phyloP scores from a whole-genome alignment of 2,329 filamentous ascomycete species.

The Coleophoma eucalyptorum region DNA sequence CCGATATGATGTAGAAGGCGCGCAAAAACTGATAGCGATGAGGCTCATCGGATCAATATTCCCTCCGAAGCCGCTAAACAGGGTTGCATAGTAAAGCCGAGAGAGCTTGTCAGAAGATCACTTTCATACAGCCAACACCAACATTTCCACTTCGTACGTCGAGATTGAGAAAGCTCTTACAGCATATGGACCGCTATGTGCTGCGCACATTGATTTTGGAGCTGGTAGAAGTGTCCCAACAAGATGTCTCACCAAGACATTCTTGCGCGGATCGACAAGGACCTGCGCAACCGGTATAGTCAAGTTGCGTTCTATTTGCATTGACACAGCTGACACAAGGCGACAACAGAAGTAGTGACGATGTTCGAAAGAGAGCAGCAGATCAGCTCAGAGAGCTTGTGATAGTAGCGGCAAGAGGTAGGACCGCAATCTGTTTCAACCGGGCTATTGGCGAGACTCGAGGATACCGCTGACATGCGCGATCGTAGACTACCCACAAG shows the following conservation, averaged over 20 bases:
- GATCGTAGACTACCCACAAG: slow-evolving; percentile 66
- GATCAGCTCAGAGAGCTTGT: slow-evolving; percentile 27
- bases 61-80: too few relatives aligned
- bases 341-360: slow-evolving; percentile 22
- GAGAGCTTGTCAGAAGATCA: not conserved
- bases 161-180: not conserved
- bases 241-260: slow-evolving; percentile 28
- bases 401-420: slow-evolving; percentile 28
- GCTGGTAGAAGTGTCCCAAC: slow-evolving; percentile 10
- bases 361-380: slow-evolving; percentile 27
- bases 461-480: not conserved
- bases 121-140: not conserved
- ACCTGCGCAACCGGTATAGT: slow-evolving; percentile 24
- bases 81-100: not conserved
- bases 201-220: slow-evolving; percentile 14
- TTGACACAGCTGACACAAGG: not conserved
- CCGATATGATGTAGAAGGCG: too few relatives aligned
- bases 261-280: slow-evolving; percentile 24
- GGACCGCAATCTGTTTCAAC: not conserved
- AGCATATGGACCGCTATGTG: slow-evolving; percentile 21
- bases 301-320: not conserved
- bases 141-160: not conserved
- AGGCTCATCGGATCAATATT: too few relatives aligned
- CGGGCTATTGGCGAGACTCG: not conserved
- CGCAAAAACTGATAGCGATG: too few relatives aligned